Conservation (phyloP, 345 rosid species). For the Excoecaria cochinchinensis region DNA sequence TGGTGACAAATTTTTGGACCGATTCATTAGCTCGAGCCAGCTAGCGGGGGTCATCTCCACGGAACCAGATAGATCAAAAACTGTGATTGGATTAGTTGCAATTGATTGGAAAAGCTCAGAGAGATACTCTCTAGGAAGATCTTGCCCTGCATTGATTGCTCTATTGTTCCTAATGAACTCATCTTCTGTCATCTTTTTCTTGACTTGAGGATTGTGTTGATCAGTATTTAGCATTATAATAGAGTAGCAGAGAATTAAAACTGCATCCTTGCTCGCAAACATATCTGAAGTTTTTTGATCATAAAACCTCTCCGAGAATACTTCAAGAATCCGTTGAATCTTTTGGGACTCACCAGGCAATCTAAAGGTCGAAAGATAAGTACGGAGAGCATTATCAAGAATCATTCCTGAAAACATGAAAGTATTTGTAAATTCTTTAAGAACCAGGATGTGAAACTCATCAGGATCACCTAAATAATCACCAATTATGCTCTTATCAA, state of each 20-base stretch:
- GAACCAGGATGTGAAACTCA: constrained; percentile 66
- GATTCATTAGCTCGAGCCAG: constrained; percentile 75
- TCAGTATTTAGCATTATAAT: constrained; percentile 95
- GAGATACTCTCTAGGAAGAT: constrained; percentile 89
- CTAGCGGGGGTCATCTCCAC: constrained; percentile 68
- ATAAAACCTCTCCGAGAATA: constrained; percentile 68
- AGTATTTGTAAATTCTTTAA: constrained; percentile 67
- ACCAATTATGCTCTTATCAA: constrained; percentile 71
- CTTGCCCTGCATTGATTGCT: constrained; percentile 77
- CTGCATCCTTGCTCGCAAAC: constrained; percentile 73
- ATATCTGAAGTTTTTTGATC: constrained; percentile 66
- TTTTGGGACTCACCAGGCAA: constrained; percentile 92
- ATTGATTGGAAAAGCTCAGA: constrained; percentile 82
- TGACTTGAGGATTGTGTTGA: constrained; percentile 88
- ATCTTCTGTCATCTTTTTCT: constrained; percentile 95
- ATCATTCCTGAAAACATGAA: constrained; percentile 78
- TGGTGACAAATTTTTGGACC: constrained; percentile 48
- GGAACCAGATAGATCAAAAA: constrained; percentile 48
- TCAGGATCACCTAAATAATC: constrained; percentile 94
- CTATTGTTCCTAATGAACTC: constrained; percentile 87
- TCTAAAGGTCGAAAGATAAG: constrained; percentile 74
- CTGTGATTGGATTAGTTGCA: constrained; percentile 50
- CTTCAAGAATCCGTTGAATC: constrained; percentile 78
- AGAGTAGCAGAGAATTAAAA: constrained; percentile 73
- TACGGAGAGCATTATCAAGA: constrained; percentile 76